These are phyloP conservation scores for Barnettozyma siamensis DNA, from an alignment of 805 yeast genomes.

Conservation along the genomic window DNA sequence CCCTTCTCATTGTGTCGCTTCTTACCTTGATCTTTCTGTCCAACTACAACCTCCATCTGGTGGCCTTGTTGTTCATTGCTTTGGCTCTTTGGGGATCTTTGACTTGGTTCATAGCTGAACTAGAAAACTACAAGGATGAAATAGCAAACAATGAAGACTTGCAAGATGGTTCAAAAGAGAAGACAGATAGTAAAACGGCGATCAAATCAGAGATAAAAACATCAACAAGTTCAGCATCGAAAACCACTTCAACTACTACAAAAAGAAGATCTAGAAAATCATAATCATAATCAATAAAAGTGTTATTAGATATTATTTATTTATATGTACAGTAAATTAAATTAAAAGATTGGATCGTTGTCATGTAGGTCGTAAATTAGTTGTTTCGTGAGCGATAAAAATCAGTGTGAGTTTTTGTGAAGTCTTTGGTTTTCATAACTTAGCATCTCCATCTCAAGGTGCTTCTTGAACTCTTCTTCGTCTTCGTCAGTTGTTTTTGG, in stretches of 20 bases:
- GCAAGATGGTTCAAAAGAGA: not conserved
- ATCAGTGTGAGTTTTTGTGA: not conserved
- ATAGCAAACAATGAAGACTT: constrained; percentile 11
- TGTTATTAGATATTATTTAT: too few species aligned
- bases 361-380: too few species aligned
- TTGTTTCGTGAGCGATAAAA: too few species aligned
- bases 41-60: constrained; percentile 55
- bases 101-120: constrained; percentile 82
- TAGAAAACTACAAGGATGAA: constrained; percentile 28
- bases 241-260: not conserved
- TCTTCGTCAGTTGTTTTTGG: constrained; percentile 14
- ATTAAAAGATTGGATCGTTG: too few species aligned
- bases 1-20: constrained; percentile 53
- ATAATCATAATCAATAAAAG: constrained; percentile 1
- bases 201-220: not conserved
- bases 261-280: constrained; percentile 1
- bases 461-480: constrained; percentile 19
- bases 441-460: constrained; percentile 19
- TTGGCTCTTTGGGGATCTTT: constrained; percentile 68
- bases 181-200: not conserved
- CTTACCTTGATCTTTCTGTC: constrained; percentile 53
- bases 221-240: not conserved
- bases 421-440: constrained; percentile 19
- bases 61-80: constrained; percentile 51
- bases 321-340: too few species aligned